These are phyloP conservation scores for Hirsutella thompsonii DNA, from an alignment of 2,329 filamentous ascomycete species.

Conservation along the genomic window DNA sequence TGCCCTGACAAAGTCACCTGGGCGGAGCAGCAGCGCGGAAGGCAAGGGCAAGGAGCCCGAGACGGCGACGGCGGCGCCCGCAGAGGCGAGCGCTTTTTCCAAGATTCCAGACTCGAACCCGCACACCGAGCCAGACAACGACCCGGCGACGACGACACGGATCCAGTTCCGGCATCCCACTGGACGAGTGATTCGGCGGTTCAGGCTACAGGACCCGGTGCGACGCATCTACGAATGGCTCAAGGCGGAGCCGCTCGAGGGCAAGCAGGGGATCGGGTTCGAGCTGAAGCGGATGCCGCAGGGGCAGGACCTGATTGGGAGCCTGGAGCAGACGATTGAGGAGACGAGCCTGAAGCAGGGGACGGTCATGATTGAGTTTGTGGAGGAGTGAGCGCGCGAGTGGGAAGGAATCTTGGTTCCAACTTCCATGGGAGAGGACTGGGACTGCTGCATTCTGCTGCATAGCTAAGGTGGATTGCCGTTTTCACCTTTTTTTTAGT, in stretches of 20 bases:
- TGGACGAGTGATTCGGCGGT: slow-evolving; percentile 79
- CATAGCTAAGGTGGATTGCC: too few relatives aligned
- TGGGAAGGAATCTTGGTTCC: not conserved
- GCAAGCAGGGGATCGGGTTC: slow-evolving; percentile 66
- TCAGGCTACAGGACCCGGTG: slow-evolving; percentile 63
- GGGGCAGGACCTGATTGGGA: slow-evolving; percentile 70
- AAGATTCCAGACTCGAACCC: slow-evolving; percentile 59
- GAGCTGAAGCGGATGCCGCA: slow-evolving; percentile 71
- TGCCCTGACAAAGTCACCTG: slow-evolving; percentile 60
- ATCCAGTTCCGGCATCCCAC: slow-evolving; percentile 86
- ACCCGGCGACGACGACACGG: slow-evolving; percentile 62
- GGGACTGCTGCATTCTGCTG: not conserved
- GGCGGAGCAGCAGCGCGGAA: slow-evolving; percentile 22
- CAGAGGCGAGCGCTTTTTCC: slow-evolving; percentile 39
- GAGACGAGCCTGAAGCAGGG: slow-evolving; percentile 82
- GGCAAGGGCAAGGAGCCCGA: slow-evolving; percentile 40
- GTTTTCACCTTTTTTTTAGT: too few relatives aligned
- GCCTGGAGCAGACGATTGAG: slow-evolving; percentile 60
- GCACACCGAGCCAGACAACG: slow-evolving; percentile 65
- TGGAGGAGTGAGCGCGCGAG: slow-evolving; percentile 35
- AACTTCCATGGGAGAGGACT: not conserved
- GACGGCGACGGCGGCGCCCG: slow-evolving; percentile 23
- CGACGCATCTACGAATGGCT: slow-evolving; percentile 90
- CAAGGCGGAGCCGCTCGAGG: slow-evolving; percentile 74
- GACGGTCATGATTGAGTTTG: slow-evolving; percentile 89